Evolutionary conservation across 345 rosid genomes (phyloP).

Genomic region (Populus deltoides): DNA sequence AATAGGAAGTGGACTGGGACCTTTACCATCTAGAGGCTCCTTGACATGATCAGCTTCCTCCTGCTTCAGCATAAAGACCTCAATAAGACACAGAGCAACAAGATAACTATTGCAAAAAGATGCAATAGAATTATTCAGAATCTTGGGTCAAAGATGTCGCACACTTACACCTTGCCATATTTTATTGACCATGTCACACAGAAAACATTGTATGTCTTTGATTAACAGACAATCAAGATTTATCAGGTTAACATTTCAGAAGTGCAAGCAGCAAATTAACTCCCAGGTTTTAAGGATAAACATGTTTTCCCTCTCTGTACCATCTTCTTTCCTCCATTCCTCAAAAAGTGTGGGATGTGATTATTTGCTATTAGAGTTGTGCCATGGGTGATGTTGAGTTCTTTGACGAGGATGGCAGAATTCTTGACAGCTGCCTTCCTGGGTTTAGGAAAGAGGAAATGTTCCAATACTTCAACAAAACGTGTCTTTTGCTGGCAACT

Average conservation of each 20-base stretch:
- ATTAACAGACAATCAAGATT: not conserved
- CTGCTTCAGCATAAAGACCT: constrained; percentile 4
- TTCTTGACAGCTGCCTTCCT: not conserved
- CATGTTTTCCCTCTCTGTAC: not conserved
- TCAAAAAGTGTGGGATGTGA: not conserved
- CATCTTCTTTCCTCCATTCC: not conserved
- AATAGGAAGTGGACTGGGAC: constrained; percentile 63
- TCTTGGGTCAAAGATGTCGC: not conserved
- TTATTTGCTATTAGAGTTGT: not conserved
- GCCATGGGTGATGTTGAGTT: not conserved
- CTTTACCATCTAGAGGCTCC: constrained; percentile 43
- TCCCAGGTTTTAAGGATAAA: not conserved
- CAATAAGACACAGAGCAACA: not conserved
- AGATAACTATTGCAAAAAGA: not conserved
- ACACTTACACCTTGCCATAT: not conserved
- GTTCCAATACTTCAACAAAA: not conserved
- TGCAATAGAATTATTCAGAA: not conserved
- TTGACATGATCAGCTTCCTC: constrained; percentile 34
- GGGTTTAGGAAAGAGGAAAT: not conserved
- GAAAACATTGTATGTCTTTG: not conserved
- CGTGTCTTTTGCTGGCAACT: not conserved
- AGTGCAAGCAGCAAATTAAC: not conserved
- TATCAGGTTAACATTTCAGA: not conserved
- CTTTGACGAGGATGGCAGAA: not conserved
- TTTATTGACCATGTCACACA: not conserved